phyloP scores from a whole-genome alignment of 139 green algal genomes.

The Coccomyxa sp. region DNA sequence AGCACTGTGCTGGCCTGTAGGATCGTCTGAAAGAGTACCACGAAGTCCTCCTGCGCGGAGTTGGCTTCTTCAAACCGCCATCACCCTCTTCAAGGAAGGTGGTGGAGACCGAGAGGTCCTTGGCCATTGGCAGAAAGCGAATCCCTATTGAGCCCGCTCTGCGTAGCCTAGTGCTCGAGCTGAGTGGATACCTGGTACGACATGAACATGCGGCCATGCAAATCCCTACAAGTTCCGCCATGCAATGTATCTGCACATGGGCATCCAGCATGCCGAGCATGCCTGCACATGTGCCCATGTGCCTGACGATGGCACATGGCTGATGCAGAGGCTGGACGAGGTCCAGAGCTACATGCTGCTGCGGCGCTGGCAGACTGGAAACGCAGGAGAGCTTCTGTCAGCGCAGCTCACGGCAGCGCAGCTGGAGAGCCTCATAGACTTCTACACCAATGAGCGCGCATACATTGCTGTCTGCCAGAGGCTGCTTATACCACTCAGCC shows the following conservation, averaged over 20 bases:
- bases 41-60: slow-evolving; percentile 5
- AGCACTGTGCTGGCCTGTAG: background rate
- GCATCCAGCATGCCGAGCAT: too few relatives aligned
- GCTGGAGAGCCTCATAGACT: slow-evolving; percentile 24
- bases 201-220: too few relatives aligned
- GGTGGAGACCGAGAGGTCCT: slow-evolving; percentile 12
- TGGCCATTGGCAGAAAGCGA: slow-evolving; percentile 15
- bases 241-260: too few relatives aligned
- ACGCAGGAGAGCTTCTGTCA: background rate
- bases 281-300: too few relatives aligned
- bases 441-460: slow-evolving; percentile 51
- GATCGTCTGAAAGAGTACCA: background rate
- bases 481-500: slow-evolving; percentile 38
- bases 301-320: slow-evolving; percentile 21
- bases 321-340: slow-evolving; percentile 54
- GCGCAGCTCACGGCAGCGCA: slow-evolving; percentile 16
- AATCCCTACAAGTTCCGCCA: too few relatives aligned
- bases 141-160: too few relatives aligned
- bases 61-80: slow-evolving; percentile 18
- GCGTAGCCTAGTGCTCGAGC: too few relatives aligned
- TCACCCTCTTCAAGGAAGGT: slow-evolving; percentile 17
- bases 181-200: too few relatives aligned
- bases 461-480: slow-evolving; percentile 47
- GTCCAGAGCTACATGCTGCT: slow-evolving; percentile 64
- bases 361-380: slow-evolving; percentile 36